Evolutionary conservation across 1,139 yeast genomes (phyloP).

Genomic region (Candida tropicalis): DNA sequence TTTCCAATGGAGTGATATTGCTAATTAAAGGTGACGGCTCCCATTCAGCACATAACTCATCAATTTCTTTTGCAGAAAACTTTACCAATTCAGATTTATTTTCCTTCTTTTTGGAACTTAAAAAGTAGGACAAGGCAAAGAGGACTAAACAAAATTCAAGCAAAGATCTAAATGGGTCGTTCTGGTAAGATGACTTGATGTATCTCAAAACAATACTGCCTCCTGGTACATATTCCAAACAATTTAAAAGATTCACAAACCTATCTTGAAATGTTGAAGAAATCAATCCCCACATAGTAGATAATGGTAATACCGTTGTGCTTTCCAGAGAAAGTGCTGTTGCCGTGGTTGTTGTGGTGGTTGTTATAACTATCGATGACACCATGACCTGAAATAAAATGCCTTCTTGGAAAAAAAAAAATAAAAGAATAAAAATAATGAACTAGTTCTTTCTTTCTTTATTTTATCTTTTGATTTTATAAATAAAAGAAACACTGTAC

Average conservation of each 20-base stretch:
- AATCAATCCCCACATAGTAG: conserved; percentile 45
- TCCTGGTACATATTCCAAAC: conserved; percentile 66
- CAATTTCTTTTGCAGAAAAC: conserved; percentile 69
- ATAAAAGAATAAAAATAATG: too few relatives aligned
- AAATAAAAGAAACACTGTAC: not conserved
- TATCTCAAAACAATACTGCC: conserved; percentile 76
- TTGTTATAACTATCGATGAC: conserved; percentile 18
- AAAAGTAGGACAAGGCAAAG: conserved; percentile 85
- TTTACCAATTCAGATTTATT: conserved; percentile 72
- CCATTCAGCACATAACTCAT: conserved; percentile 89
- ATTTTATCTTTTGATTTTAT: too few relatives aligned
- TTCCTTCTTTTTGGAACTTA: conserved; percentile 79
- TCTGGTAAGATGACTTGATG: conserved; percentile 84
- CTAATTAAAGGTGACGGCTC: conserved; percentile 80
- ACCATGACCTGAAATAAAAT: too few relatives aligned
- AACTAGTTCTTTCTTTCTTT: too few relatives aligned
- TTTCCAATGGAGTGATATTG: conserved; percentile 52
- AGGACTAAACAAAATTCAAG: conserved; percentile 76
- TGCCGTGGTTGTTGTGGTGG: conserved; percentile 26
- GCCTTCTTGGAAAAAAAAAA: not conserved
- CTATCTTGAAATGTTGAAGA: conserved; percentile 36
- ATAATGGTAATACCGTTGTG: conserved; percentile 21
- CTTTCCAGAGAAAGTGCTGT: conserved; percentile 24
- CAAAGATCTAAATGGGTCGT: conserved; percentile 90
- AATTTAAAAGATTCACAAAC: conserved; percentile 39